Evolutionary conservation across 2,329 filamentous ascomycete genomes (phyloP).

Genomic region (Ophiocordyceps camponoti-floridani): DNA sequence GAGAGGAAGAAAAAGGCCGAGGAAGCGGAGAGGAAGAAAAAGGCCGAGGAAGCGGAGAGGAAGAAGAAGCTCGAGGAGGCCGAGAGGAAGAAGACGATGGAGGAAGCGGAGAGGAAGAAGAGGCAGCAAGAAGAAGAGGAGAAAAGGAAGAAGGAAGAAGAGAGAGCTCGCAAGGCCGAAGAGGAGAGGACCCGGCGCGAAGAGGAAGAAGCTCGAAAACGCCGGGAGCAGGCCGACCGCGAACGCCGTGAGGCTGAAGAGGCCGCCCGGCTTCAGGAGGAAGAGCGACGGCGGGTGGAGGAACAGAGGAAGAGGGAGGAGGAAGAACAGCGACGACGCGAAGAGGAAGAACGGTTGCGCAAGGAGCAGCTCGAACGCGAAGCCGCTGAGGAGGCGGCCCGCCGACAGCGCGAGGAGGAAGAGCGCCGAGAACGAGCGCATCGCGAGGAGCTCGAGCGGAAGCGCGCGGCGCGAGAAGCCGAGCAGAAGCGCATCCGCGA

Average conservation of each 20-base stretch:
- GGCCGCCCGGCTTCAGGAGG: conserved; percentile 8
- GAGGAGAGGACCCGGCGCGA: conserved; percentile 13
- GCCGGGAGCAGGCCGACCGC: conserved; percentile 17
- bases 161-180: conserved; percentile 14
- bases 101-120: conserved; percentile 15
- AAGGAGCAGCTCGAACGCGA: conserved; percentile 27
- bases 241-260: conserved; percentile 16
- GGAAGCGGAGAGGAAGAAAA: conserved; percentile 5
- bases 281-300: conserved; percentile 15
- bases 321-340: conserved; percentile 18
- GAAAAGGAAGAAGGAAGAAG: conserved; percentile 15
- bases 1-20: conserved; percentile 14
- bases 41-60: no score
- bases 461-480: conserved; percentile 30
- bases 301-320: conserved; percentile 19
- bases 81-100: no score
- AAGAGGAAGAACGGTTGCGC: conserved; percentile 27
- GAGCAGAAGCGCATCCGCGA: conserved; percentile 31
- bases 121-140: conserved; percentile 14
- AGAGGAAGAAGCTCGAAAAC: conserved; percentile 18
- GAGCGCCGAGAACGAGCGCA: conserved; percentile 27
- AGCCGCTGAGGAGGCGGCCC: conserved; percentile 29
- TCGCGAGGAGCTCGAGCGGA: conserved; percentile 27
- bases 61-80: background rate
- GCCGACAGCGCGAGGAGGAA: conserved; percentile 31